These are phyloP conservation scores for Annulohypoxylon stygium DNA, from an alignment of 495 filamentous ascomycete genomes.

Conservation along the genomic window DNA sequence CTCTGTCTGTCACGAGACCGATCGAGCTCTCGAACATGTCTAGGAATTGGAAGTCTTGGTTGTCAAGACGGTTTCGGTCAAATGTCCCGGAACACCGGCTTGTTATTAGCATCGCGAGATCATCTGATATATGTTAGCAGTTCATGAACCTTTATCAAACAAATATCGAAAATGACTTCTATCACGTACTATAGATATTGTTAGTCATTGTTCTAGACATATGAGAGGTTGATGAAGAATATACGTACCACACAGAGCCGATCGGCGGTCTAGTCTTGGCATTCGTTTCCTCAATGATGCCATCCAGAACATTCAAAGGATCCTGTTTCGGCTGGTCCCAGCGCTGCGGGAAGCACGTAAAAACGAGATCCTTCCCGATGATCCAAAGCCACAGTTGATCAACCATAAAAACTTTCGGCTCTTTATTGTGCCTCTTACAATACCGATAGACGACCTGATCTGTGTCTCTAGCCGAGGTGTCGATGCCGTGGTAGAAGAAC, in stretches of 20 bases:
- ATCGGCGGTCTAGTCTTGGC: slow-evolving; percentile 75
- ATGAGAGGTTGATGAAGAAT: neutral
- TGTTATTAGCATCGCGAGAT: slow-evolving; percentile 75
- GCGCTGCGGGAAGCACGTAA: slow-evolving; percentile 76
- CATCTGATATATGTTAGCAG: slow-evolving; percentile 53
- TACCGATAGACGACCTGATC: slow-evolving; percentile 81
- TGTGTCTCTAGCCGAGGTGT: slow-evolving; percentile 72
- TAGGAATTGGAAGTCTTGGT: slow-evolving; percentile 75
- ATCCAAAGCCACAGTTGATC: slow-evolving; percentile 82
- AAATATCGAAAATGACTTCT: neutral
- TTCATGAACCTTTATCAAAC: no score
- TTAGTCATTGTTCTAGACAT: slow-evolving; percentile 15
- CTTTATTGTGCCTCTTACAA: slow-evolving; percentile 59
- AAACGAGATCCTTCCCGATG: slow-evolving; percentile 70
- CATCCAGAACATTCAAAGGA: slow-evolving; percentile 74
- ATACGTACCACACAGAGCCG: slow-evolving; percentile 62
- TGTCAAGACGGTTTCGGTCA: slow-evolving; percentile 71
- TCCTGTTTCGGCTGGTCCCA: slow-evolving; percentile 80
- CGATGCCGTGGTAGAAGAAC: slow-evolving; percentile 78
- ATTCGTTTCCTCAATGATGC: slow-evolving; percentile 78
- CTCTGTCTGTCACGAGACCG: slow-evolving; percentile 72
- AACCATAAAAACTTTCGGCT: slow-evolving; percentile 80
- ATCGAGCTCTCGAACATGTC: slow-evolving; percentile 81
- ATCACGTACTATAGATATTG: slow-evolving; percentile 29
- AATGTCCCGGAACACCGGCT: slow-evolving; percentile 75